Evolutionary conservation across 495 filamentous ascomycete genomes (phyloP).

Genomic region (Penicillium antarcticum): DNA sequence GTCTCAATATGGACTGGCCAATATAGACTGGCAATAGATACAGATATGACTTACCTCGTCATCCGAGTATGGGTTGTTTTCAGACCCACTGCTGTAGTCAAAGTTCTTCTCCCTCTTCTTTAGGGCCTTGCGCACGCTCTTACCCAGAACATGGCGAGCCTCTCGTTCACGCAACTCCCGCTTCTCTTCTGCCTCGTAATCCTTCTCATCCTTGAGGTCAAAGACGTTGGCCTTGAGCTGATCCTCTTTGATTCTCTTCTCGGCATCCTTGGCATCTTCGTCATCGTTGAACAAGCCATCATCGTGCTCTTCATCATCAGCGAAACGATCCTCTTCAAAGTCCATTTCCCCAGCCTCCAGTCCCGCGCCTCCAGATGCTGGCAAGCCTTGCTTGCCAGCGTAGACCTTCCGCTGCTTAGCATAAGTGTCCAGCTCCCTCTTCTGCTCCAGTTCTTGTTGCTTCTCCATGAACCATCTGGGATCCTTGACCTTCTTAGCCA

Average conservation of each 20-base stretch:
- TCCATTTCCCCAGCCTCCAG: slow-evolving; percentile 58
- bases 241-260: slow-evolving; percentile 81
- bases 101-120: slow-evolving; percentile 80
- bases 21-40: not conserved
- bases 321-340: slow-evolving; percentile 66
- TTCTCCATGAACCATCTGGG: slow-evolving; percentile 77
- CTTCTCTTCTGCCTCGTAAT: slow-evolving; percentile 77
- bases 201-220: slow-evolving; percentile 76
- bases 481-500: slow-evolving; percentile 69
- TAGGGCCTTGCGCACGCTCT: slow-evolving; percentile 72
- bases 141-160: slow-evolving; percentile 64
- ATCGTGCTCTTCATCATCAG: slow-evolving; percentile 83
- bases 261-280: slow-evolving; percentile 82
- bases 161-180: slow-evolving; percentile 66
- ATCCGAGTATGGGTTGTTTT: slow-evolving; percentile 71
- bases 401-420: slow-evolving; percentile 45
- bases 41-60: slow-evolving; percentile 37
- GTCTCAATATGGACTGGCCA: not conserved
- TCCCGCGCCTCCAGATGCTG: slow-evolving; percentile 37
- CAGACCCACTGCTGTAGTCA: slow-evolving; percentile 74
- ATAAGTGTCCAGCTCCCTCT: slow-evolving; percentile 49
- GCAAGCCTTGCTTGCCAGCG: slow-evolving; percentile 36
- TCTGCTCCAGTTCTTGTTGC: slow-evolving; percentile 44
- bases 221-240: slow-evolving; percentile 85
- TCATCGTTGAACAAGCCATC: slow-evolving; percentile 80